Percentiles rank a stretch among this genome's conserved stretches.
Conservation (phyloP, 2,329 filamentous ascomycete genomes). For the Neoscytalidium dimidiatum region DNA sequence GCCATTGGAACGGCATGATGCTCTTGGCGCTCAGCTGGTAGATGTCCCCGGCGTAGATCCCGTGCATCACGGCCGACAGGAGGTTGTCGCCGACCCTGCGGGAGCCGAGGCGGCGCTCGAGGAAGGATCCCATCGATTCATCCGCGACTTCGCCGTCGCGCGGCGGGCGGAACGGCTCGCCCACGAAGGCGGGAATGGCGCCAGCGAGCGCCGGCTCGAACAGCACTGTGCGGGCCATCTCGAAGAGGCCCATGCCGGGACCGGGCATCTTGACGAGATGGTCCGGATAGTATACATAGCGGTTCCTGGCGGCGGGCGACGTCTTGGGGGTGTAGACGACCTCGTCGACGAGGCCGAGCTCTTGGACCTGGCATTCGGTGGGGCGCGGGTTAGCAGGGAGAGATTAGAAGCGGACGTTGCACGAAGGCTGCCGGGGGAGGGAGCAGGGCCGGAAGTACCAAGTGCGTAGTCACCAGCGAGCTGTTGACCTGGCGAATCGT, state of each 20-base stretch:
- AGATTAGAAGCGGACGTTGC: not conserved
- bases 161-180: slow-evolving; percentile 32
- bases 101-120: slow-evolving; percentile 57
- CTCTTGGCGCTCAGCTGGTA: slow-evolving; percentile 74
- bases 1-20: slow-evolving; percentile 54
- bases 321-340: slow-evolving; percentile 55
- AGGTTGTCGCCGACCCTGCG: slow-evolving; percentile 68
- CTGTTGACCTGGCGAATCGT: slow-evolving; percentile 65
- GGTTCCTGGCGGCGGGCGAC: slow-evolving; percentile 59
- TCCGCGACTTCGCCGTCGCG: slow-evolving; percentile 51
- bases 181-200: slow-evolving; percentile 31
- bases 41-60: slow-evolving; percentile 90
- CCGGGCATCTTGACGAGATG: slow-evolving; percentile 67
- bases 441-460: slow-evolving; percentile 59
- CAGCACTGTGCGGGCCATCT: slow-evolving; percentile 40
- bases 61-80: slow-evolving; percentile 75
- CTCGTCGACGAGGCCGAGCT: slow-evolving; percentile 58
- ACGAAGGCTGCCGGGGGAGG: not conserved
- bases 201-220: slow-evolving; percentile 60
- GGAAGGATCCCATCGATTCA: slow-evolving; percentile 71
- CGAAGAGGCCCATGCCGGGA: slow-evolving; percentile 15
- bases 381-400: not conserved
- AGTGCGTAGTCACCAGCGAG: slow-evolving; percentile 67
- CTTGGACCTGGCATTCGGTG: slow-evolving; percentile 26
- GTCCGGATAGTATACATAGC: slow-evolving; percentile 88